These are phyloP conservation scores for Haematococcus lacustris DNA, from an alignment of 139 green algal genomes.

Conservation along the genomic window DNA sequence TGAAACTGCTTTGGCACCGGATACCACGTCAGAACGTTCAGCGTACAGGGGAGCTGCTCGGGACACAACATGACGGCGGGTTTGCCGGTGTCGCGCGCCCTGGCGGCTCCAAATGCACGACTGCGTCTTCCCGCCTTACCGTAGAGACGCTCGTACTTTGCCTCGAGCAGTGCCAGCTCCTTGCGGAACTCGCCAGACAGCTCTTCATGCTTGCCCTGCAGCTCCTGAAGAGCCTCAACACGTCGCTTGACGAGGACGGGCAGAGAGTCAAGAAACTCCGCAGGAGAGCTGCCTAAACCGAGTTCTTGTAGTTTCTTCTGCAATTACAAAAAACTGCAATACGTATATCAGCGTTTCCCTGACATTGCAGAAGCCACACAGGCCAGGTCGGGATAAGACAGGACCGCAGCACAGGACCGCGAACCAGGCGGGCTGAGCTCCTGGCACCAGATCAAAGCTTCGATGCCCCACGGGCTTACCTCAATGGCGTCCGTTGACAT, in stretches of 20 bases:
- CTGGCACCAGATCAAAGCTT: too few relatives aligned
- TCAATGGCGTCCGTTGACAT: too few relatives aligned
- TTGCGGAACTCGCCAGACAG: conserved; percentile 61
- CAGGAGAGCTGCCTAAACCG: conserved; percentile 29
- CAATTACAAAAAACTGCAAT: too few relatives aligned
- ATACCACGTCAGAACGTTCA: conserved; percentile 60
- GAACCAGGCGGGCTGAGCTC: too few relatives aligned
- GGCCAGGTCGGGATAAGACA: too few relatives aligned
- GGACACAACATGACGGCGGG: neutral
- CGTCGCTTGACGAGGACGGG: conserved; percentile 33
- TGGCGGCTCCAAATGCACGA: neutral
- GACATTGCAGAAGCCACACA: too few relatives aligned
- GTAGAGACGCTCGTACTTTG: conserved; percentile 72
- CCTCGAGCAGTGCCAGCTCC: conserved; percentile 60
- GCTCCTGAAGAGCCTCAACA: conserved; percentile 37
- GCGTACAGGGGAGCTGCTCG: conserved; percentile 65
- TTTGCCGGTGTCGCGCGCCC: neutral
- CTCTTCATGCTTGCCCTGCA: conserved; percentile 68
- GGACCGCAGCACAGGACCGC: too few relatives aligned
- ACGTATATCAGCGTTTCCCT: too few relatives aligned
- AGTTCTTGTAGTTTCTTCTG: conserved; percentile 29
- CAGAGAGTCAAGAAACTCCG: conserved; percentile 46
- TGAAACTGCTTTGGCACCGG: conserved; percentile 49
- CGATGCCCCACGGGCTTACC: too few relatives aligned
- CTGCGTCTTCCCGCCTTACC: conserved; percentile 16